These are phyloP conservation scores for Astrothelium macrocarpum DNA, from an alignment of 495 filamentous ascomycete species.

Conservation along the genomic window DNA sequence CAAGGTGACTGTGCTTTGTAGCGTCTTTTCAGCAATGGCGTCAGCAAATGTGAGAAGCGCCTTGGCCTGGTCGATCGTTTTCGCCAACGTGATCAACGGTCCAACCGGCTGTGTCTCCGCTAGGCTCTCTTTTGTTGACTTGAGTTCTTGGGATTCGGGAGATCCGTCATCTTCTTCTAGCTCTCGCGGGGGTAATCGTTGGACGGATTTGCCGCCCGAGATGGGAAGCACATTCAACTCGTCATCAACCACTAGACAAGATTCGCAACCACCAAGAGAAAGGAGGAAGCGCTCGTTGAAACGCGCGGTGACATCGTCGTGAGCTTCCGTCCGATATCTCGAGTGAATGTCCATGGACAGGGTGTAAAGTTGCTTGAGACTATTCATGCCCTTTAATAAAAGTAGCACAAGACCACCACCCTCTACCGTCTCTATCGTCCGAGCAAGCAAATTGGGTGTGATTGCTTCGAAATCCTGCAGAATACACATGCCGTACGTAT, in stretches of 20 bases:
- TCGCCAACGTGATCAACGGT: slow-evolving; percentile 70
- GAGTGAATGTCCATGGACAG: slow-evolving; percentile 97
- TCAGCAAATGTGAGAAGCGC: slow-evolving; percentile 91
- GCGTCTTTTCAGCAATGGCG: slow-evolving; percentile 90
- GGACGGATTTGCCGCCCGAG: slow-evolving; percentile 89
- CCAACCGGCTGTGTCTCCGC: slow-evolving; percentile 79
- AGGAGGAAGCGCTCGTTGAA: slow-evolving; percentile 98
- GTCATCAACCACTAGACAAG: slow-evolving; percentile 93
- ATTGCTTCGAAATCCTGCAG: slow-evolving; percentile 97
- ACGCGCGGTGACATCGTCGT: slow-evolving; percentile 86
- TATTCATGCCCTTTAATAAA: slow-evolving; percentile 91
- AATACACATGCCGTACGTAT: slow-evolving; percentile 98
- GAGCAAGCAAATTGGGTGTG: slow-evolving; percentile 87
- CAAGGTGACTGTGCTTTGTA: slow-evolving; percentile 84
- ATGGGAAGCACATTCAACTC: slow-evolving; percentile 97
- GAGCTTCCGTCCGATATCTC: slow-evolving; percentile 91
- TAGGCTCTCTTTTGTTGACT: slow-evolving; percentile 77
- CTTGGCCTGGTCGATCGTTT: slow-evolving; percentile 91
- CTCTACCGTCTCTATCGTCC: slow-evolving; percentile 96
- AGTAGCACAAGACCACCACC: slow-evolving; percentile 88
- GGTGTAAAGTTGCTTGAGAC: slow-evolving; percentile 94
- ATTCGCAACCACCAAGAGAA: slow-evolving; percentile 86
- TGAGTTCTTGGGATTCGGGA: slow-evolving; percentile 63
- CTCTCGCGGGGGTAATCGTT: slow-evolving; percentile 62
- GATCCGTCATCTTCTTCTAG: slow-evolving; percentile 55